Conservation (phyloP, 495 filamentous ascomycete species). For the Evansstolkia leycettana region DNA sequence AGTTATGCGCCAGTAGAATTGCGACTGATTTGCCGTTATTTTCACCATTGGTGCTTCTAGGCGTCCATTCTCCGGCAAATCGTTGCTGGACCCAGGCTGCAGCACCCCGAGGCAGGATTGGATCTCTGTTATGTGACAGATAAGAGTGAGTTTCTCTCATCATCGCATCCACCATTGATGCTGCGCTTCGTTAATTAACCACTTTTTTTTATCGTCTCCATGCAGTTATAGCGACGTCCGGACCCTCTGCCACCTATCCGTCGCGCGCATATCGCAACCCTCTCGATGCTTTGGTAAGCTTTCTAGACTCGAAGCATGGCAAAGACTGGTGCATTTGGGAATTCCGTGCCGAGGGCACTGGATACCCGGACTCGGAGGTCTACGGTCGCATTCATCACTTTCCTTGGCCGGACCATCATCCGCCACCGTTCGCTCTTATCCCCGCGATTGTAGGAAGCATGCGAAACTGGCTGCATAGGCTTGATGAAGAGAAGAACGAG, state of each 20-base stretch:
- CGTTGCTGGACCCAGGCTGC: conserved; percentile 66
- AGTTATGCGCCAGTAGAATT: no score
- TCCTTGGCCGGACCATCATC: conserved; percentile 95
- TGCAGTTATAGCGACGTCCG: conserved; percentile 62
- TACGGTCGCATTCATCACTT: conserved; percentile 75
- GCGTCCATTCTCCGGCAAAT: conserved; percentile 58
- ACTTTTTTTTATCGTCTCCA: no score
- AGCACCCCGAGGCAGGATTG: conserved; percentile 74
- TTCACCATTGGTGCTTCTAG: conserved; percentile 22
- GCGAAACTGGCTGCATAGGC: conserved; percentile 65
- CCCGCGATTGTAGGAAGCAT: conserved; percentile 83
- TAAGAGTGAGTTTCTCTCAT: conserved; percentile 34
- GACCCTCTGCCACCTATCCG: conserved; percentile 78
- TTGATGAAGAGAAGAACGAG: conserved; percentile 21
- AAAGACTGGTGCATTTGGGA: conserved; percentile 90
- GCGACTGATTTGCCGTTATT: conserved; percentile 9
- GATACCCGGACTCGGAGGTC: conserved; percentile 84
- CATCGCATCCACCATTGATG: background rate
- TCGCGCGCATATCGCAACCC: conserved; percentile 88
- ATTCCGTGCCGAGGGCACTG: conserved; percentile 90
- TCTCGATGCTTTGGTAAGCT: conserved; percentile 68
- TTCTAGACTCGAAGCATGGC: conserved; percentile 74
- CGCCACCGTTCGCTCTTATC: conserved; percentile 80
- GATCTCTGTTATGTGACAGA: conserved; percentile 95
- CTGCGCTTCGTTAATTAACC: background rate